These are phyloP conservation scores for Truncatella angustata DNA, from an alignment of 2,329 filamentous ascomycete genomes.

Conservation along the genomic window DNA sequence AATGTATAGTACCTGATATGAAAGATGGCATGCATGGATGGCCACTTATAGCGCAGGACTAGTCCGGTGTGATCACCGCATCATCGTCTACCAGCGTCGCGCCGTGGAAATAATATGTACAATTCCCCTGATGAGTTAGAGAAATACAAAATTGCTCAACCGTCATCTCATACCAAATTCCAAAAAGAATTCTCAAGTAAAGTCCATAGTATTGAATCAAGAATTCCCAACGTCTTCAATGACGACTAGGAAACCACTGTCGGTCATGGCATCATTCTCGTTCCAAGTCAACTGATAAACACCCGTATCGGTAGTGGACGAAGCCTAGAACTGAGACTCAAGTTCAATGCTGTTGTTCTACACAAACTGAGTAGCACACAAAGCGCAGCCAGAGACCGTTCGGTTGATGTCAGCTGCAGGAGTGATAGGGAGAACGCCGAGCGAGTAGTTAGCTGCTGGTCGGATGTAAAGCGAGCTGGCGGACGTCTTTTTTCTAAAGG, in stretches of 20 bases:
- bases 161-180: no score
- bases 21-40: no score
- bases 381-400: constrained; percentile 18
- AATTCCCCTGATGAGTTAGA: no score
- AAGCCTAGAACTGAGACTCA: constrained; percentile 20
- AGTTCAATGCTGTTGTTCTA: constrained; percentile 19
- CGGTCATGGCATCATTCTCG: neutral
- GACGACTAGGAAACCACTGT: neutral
- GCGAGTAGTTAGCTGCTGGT: constrained; percentile 2
- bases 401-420: constrained; percentile 14
- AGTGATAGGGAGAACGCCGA: constrained; percentile 7
- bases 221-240: neutral
- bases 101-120: no score
- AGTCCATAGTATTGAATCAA: no score
- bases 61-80: no score
- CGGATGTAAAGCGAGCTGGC: constrained; percentile 16
- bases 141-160: no score
- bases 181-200: no score
- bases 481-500: constrained; percentile 15
- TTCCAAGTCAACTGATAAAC: constrained; percentile 9
- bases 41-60: no score
- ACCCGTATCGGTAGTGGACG: constrained; percentile 8
- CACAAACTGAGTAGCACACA: constrained; percentile 19
- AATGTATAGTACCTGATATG: no score
- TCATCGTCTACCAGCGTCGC: no score